Base-by-base conservation (phyloP, 176 grass and related monocot species). In the Oryza glumipatula region DNA sequence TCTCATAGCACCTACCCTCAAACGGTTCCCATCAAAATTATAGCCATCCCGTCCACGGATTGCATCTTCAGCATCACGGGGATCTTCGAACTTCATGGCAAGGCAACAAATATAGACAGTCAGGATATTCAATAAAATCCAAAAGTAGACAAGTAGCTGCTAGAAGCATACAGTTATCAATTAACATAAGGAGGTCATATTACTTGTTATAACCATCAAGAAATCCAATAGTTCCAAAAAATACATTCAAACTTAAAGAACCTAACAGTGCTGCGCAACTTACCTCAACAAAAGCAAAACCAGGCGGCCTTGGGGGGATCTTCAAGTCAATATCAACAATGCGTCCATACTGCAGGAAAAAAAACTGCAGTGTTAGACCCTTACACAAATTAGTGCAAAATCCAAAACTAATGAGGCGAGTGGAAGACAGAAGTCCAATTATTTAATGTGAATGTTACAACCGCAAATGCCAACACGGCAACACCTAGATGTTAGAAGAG, bases 321-420 rank as follows among this genome's bases (percentile, higher is more conserved):
- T 95, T 92, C 86, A 95, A 82, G 88, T 95, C 93, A 87, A 95
- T 88, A 73, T 92, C 93, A 67, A 95, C 83, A 68, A 95, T 92
- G 9, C 80, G 68, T 46, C 93, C 93, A 90, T 90, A 95, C 93
- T 95, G 83, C 76, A 87, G 3, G 70, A 22, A 79, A 23, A 32
- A 23, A 41, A 46, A 1, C 11, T 69, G 39, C 67, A 79, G 46
- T 9, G n/a, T 79, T 19, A 85, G 67, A 47, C 22, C 26, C 58
- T 56, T 30, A 21, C 15, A 84, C 46, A 52, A 44, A 77, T 21
- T 43, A 15, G 5, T 30, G 32, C 14, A 23, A 44, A 65, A 58
- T 30, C 52, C 22, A 5, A 51, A 38, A 21, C 2, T 17, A 3
- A 45, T 21, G 26, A 15, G 19, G 11, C 19, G 4, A 36, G 49